Conservation (phyloP, 352 stramenopile genomes). For the Pythium phragmiticola region DNA sequence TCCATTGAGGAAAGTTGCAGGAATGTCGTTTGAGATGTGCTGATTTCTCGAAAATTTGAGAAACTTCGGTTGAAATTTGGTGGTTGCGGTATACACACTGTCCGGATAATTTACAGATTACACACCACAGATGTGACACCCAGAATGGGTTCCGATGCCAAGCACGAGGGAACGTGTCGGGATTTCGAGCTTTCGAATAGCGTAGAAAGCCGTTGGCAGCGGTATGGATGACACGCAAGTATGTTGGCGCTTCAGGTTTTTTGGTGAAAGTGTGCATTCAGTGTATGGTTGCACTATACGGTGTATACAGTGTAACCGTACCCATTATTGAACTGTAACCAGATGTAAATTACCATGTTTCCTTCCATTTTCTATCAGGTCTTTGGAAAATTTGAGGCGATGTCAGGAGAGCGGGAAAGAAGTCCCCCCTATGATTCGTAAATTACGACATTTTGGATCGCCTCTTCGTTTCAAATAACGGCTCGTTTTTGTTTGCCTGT, state of each 20-base stretch:
- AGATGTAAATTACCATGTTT: conserved; percentile 1
- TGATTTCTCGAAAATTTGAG: not conserved
- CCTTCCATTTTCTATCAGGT: not conserved
- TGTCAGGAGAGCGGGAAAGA: conserved; percentile 4
- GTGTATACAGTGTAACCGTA: not conserved
- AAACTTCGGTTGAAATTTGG: not conserved
- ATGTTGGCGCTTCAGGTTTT: too few species aligned
- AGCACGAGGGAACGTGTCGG: not conserved
- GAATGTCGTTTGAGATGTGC: not conserved
- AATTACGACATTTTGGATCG: conserved; percentile 21
- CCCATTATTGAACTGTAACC: too few species aligned
- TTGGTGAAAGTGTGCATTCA: too few species aligned
- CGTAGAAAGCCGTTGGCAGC: too few species aligned
- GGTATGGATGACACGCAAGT: too few species aligned
- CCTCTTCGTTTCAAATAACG: conserved; percentile 9
- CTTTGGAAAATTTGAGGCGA: not conserved
- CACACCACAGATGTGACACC: not conserved
- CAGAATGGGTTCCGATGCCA: not conserved
- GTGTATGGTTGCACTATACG: conserved; percentile 5
- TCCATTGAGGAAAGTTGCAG: not conserved
- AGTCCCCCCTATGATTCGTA: conserved; percentile 7
- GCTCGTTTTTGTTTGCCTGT: conserved; percentile 30
- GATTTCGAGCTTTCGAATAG: not conserved
- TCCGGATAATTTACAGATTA: not conserved
- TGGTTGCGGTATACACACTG: not conserved